Base-by-base conservation (phyloP, 1,284 basidiomycete species). In the Sanghuangporus weigelae region DNA sequence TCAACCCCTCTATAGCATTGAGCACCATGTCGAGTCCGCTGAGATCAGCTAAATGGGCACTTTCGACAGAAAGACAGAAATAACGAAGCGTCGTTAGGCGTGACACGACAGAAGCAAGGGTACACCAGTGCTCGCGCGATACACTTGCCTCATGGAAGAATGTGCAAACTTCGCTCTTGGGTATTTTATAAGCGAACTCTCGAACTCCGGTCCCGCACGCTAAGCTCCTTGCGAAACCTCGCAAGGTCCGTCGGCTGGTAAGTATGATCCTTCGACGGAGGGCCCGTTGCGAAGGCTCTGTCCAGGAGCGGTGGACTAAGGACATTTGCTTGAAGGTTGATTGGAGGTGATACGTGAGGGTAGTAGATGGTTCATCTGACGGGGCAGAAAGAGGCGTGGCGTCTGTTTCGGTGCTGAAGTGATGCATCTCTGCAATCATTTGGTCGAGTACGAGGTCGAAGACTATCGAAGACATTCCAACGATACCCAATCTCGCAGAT, bases 281-380 rank as follows among this genome's bases (percentile, higher is more conserved):
- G 3, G 42, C 63, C 2, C 53, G 53, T 14, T 64, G 63, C 10
- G 53, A 51, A 48, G 51, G 63, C 2, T 31, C 26, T 8, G 57
- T 59, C 63, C 63, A 60, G 35, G 57, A 56, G 11, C 63, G 57
- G 26, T 64, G 63, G 7, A 64, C 63, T 7, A 60, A 51, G 1
- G 44, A 60, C 57, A 64, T 39, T 26, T 19, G 12, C 42, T 42
- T 23, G 26, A 59, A 19, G 19, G 44, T 40, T n/a, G 57, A 16
- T 40, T 21, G 48, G n/a, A 46, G 36, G 12, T 48, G 31, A 31
- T 39, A 23, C 39, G 54, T 42, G 19, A 11, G n/a, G 8, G 60
- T 16, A 12, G 10, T 35, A 3, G 19, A 12, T 35, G 11, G 14
- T 35, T 16, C 31, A 14, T 10, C 21, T 23, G 10, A 10, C 16